A percentile compares a stretch with the other conserved stretches of the same genome.
phyloP scores from a whole-genome alignment of 192 early-diverging fungal genomes.

The Coemansia sp. region DNA sequence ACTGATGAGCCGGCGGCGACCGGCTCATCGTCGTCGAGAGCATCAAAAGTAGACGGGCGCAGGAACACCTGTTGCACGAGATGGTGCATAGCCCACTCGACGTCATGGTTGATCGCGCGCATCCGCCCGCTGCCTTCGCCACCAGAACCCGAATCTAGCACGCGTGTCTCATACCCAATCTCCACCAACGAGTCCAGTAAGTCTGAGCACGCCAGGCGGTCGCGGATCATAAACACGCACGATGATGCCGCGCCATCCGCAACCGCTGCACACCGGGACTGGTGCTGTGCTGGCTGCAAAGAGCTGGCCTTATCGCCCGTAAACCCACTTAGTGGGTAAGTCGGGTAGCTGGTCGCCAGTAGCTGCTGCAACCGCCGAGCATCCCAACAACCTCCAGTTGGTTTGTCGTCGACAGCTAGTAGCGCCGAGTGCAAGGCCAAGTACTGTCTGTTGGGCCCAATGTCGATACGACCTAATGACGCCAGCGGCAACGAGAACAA shows the following conservation, averaged over 20 bases:
- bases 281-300: conserved; percentile 12
- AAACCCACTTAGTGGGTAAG: conserved; percentile 11
- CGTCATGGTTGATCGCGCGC: conserved; percentile 57
- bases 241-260: conserved; percentile 27
- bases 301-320: conserved; percentile 4
- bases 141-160: conserved; percentile 33
- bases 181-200: conserved; percentile 52
- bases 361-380: conserved; percentile 10
- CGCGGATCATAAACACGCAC: conserved; percentile 53
- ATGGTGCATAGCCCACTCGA: conserved; percentile 61
- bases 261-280: neutral
- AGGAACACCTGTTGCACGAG: conserved; percentile 56
- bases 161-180: conserved; percentile 55
- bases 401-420: conserved; percentile 1
- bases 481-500: conserved; percentile 38
- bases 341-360: conserved; percentile 1
- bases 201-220: conserved; percentile 57
- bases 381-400: neutral
- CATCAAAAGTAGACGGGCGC: conserved; percentile 30
- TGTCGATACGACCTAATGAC: conserved; percentile 51
- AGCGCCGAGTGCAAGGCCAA: conserved; percentile 46
- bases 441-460: conserved; percentile 56
- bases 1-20: neutral
- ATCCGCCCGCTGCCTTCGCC: conserved; percentile 40
- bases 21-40: conserved; percentile 13